Conservation (phyloP, 179 eudicot species). For the Monotropa hypopitys region DNA sequence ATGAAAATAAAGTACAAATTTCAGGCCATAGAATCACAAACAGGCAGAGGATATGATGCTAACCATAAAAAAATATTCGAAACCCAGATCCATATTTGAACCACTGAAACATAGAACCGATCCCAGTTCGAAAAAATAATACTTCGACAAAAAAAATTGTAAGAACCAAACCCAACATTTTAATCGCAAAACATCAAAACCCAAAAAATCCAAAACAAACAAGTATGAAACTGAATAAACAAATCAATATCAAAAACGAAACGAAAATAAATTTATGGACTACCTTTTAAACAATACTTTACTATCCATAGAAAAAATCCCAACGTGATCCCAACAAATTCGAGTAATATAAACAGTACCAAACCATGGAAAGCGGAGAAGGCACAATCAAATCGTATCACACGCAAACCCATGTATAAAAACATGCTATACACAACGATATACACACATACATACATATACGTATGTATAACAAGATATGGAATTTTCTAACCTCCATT, state of each 20-base stretch:
- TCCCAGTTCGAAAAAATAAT: neutral
- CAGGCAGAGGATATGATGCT: neutral
- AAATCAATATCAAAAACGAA: neutral
- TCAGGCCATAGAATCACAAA: neutral
- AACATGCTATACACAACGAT: neutral
- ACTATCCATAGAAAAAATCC: neutral
- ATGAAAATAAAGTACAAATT: neutral
- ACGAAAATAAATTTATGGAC: neutral
- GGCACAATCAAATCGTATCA: neutral
- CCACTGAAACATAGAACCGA: neutral
- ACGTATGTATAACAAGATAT: neutral
- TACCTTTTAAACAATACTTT: neutral
- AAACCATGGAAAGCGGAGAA: neutral
- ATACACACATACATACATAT: neutral
- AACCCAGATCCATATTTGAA: constrained; percentile 9
- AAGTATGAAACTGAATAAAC: neutral
- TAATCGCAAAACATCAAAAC: constrained; percentile 3
- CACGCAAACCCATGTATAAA: constrained; percentile 1
- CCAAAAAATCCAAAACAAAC: constrained; percentile 2
- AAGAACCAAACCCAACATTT: constrained; percentile 4
- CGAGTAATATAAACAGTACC: neutral
- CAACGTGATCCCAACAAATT: constrained; percentile 12
- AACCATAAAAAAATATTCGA: neutral
- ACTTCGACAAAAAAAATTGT: constrained; percentile 1
- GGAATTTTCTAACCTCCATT: constrained; percentile 9